phyloP scores from a whole-genome alignment of 2,329 filamentous ascomycete species.

The Coleophoma crateriformis region DNA sequence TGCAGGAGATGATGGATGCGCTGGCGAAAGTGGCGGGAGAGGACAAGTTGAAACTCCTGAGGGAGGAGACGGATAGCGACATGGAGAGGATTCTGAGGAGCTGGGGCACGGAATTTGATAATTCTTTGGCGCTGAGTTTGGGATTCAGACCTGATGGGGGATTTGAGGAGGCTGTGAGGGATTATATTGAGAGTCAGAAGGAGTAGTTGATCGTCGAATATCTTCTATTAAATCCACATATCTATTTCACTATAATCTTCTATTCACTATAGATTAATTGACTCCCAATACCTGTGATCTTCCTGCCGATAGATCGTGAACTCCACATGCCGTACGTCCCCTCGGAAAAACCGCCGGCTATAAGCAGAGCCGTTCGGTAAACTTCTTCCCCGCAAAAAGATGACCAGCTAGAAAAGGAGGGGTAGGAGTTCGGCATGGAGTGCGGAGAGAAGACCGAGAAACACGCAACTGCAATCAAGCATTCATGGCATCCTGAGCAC shows the following conservation, averaged over 20 bases:
- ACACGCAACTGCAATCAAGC: no score
- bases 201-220: background rate
- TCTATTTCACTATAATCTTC: background rate
- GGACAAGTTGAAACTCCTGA: constrained; percentile 45
- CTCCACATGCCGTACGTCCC: no score
- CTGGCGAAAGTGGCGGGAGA: constrained; percentile 48
- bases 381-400: no score
- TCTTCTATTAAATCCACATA: background rate
- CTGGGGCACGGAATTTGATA: constrained; percentile 54
- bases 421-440: no score
- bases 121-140: constrained; percentile 40
- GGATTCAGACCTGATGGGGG: constrained; percentile 45
- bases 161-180: constrained; percentile 48
- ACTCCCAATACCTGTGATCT: no score
- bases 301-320: no score
- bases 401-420: no score
- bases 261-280: no score
- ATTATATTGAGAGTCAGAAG: constrained; percentile 34
- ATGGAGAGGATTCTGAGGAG: constrained; percentile 53
- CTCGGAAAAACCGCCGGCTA: no score
- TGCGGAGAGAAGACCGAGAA: no score
- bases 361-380: no score
- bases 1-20: constrained; percentile 57
- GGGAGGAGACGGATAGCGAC: constrained; percentile 47
- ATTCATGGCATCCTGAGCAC: no score